Base-by-base conservation (phyloP, 2,329 filamentous ascomycete species). In the Aspergillus candidus region DNA sequence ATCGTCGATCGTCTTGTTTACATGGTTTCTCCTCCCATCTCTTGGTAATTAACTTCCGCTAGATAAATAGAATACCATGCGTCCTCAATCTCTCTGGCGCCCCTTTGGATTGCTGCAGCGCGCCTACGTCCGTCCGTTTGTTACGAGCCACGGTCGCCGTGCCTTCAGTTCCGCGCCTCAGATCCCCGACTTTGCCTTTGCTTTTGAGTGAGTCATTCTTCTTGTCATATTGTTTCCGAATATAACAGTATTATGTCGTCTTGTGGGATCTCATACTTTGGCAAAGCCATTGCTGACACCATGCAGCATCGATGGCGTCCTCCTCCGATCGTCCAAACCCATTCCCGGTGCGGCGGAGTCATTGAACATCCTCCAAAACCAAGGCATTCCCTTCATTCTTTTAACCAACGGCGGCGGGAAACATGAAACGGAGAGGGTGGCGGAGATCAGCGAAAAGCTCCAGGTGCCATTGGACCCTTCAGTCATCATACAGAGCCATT, bases 371-470 rank as follows among this genome's bases (percentile, higher is more conserved):
- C 81, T 97, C 14, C 81, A 89, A 55, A 69, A 76, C 37, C 77
- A 89, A 59, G 75, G 79, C 37, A 88, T 96, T 36, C 90, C 90
- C 11, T 97, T 94, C 70, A 91, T 98, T 58, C 80, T 98, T 30
- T 76, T 98, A 50, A 98, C 93, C 47, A 98, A 98, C 68, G 93
- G 93, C 55, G 93, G 93, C 34, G 93, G 93, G 46, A 88, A 85
- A 60, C 80, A 82, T 50, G 91, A 97, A 68, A 72, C 72, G 3
- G 82, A 86, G 46, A 79, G 88, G 13, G 84, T 88, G 27, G 72
- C 72, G 6, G 84, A 90, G 48, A 74, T 94, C 41, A 82, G 78
- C 54, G 64, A 76, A 35, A 81, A 80, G 54, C 76, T 94, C 6
- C 72, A 77, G 18, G 72, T 89, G 1, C 67, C 74, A 12, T 72